Conservation (phyloP, 208 protist genomes). For the Porcisia deanei region DNA sequence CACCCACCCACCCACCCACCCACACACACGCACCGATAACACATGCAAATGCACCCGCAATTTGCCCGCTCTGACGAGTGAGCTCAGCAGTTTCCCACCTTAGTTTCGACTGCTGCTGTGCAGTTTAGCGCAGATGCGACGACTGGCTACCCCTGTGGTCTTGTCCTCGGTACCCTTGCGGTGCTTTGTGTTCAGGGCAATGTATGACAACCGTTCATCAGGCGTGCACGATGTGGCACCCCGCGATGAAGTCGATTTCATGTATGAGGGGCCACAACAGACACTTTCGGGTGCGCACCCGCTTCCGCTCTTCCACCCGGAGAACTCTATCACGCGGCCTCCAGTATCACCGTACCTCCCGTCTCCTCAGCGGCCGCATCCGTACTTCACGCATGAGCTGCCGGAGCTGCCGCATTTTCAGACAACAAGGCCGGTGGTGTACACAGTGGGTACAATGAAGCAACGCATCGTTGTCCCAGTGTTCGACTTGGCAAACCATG, state of each 20-base stretch:
- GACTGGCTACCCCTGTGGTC: neutral
- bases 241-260: constrained; percentile 76
- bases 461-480: constrained; percentile 87
- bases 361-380: constrained; percentile 82
- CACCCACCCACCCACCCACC: neutral
- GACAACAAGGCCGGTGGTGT: constrained; percentile 79
- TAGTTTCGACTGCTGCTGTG: neutral
- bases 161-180: constrained; percentile 4
- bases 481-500: constrained; percentile 69
- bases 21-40: neutral
- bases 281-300: constrained; percentile 83
- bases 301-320: constrained; percentile 70
- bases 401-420: constrained; percentile 85
- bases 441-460: constrained; percentile 86
- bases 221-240: constrained; percentile 86
- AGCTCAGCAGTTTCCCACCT: neutral
- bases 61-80: neutral
- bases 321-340: constrained; percentile 80
- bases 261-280: constrained; percentile 69
- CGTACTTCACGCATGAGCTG: constrained; percentile 85
- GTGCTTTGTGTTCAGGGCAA: constrained; percentile 53
- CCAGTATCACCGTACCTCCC: constrained; percentile 86
- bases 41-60: neutral
- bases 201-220: constrained; percentile 76
- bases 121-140: constrained; percentile 6